Base-by-base conservation (phyloP, 139 green algal genomes). In the Pleodorina starrii region DNA sequence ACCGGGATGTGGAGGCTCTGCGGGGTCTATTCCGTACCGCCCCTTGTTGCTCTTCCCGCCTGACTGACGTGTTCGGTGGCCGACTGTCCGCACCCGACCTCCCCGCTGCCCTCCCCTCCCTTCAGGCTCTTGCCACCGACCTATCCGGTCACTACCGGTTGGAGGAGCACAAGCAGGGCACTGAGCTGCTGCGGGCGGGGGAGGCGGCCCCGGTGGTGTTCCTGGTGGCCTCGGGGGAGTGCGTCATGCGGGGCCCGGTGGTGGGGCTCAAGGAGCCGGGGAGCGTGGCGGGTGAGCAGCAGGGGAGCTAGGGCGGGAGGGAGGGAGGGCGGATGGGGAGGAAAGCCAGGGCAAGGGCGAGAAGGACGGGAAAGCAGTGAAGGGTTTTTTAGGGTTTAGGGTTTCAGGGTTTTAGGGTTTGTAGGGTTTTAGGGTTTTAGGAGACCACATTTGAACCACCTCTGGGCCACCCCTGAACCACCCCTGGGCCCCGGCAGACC, bases 111-210 rank as follows among this genome's bases (percentile, higher is more conserved):
- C n/a, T n/a, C n/a, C n/a, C n/a, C n/a, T n/a, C n/a, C 0, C 32
- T 68, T n/a, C 42, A 63, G 48, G 78, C 82, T 2, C 38, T 91
- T 38, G 79, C 87, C 9, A 25, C 19, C 29, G 87, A 43, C 38
- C 71, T 91, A 42, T 29, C 25, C 3, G 87, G 79, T 17, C 48
- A 42, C 25, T 84, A 57, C 51, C 25, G 71, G 16, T 35, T 91
- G 69, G 87, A 91, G 79, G 87, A 91, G 50, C 72, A 88, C 87
- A 88, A 84, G 66, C 77, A 87, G 87, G 87, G 87, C 38, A 80
- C 82, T 36, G 87, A 91, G 87, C 79, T 91, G 78, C 79, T 91
- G 9, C 78, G 87, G 10, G 63, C 77, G 2, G 87, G 87, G 25
- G 87, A 91, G 87, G 17, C 87, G 0, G 82, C 76, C 25, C 77